Conservation (phyloP, 257 asterid species). For the Ocimum tenuiflorum region DNA sequence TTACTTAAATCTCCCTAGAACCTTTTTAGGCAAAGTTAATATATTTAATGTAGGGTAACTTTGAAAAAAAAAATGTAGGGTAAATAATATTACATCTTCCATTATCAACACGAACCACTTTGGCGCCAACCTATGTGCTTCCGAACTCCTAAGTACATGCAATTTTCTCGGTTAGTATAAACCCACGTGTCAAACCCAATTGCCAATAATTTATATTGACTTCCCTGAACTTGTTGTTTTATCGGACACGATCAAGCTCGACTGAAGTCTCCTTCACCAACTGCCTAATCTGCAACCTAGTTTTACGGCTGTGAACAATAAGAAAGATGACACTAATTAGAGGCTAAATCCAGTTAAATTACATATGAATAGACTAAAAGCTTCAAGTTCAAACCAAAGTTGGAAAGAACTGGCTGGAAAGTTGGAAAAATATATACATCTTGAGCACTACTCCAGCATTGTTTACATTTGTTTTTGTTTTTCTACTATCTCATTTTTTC, state of each 20-base stretch:
- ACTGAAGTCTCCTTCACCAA: slow-evolving; percentile 37
- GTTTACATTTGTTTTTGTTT: no score
- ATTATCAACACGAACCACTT: background rate
- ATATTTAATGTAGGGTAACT: background rate
- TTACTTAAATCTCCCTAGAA: background rate
- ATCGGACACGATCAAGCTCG: slow-evolving; percentile 29
- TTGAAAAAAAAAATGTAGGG: no score
- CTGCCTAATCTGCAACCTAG: slow-evolving; percentile 31
- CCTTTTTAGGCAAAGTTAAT: no score
- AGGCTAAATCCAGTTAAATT: background rate
- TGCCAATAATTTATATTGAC: slow-evolving; percentile 23
- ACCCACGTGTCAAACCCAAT: no score
- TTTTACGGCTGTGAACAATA: slow-evolving; percentile 21
- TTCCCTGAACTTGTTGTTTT: slow-evolving; percentile 20
- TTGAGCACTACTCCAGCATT: no score
- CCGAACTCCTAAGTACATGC: background rate
- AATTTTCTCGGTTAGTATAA: background rate
- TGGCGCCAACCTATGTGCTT: background rate
- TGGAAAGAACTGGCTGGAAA: background rate
- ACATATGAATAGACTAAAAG: background rate
- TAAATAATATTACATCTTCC: background rate
- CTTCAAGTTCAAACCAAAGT: background rate
- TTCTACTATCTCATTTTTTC: no score
- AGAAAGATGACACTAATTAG: background rate
- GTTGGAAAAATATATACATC: background rate